Evolutionary conservation across 257 asterid species (phyloP).

Genomic region (Capsicum baccatum): DNA sequence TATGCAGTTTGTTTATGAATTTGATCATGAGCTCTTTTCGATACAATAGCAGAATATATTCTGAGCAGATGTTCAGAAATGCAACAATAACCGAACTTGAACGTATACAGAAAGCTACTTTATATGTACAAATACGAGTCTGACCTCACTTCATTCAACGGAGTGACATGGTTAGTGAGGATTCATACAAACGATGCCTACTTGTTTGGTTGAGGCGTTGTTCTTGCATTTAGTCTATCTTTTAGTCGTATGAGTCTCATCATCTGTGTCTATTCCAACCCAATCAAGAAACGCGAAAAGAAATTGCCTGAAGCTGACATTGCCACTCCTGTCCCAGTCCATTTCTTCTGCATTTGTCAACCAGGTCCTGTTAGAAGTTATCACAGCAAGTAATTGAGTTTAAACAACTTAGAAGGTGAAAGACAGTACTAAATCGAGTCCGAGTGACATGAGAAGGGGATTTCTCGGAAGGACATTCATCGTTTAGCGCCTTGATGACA

Average conservation of each 20-base stretch:
- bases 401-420: background rate
- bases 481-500: constrained; percentile 54
- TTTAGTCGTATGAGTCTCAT: constrained; percentile 31
- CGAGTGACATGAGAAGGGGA: constrained; percentile 56
- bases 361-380: constrained; percentile 24
- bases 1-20: constrained; percentile 13
- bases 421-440: constrained; percentile 50
- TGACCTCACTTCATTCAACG: background rate
- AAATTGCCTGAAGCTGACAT: constrained; percentile 56
- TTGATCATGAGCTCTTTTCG: background rate
- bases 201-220: background rate
- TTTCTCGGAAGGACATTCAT: constrained; percentile 54
- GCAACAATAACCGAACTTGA: background rate
- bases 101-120: background rate
- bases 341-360: constrained; percentile 52
- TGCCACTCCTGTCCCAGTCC: constrained; percentile 59
- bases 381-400: background rate
- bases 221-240: background rate
- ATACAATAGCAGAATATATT: constrained; percentile 1
- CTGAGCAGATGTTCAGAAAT: background rate
- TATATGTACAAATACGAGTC: constrained; percentile 1
- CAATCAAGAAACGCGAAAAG: constrained; percentile 50
- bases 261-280: constrained; percentile 42
- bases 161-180: constrained; percentile 9
- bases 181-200: background rate